Evolutionary conservation across 768 basidiomycete genomes (phyloP).

Genomic region (Artomyces pyxidatus): DNA sequence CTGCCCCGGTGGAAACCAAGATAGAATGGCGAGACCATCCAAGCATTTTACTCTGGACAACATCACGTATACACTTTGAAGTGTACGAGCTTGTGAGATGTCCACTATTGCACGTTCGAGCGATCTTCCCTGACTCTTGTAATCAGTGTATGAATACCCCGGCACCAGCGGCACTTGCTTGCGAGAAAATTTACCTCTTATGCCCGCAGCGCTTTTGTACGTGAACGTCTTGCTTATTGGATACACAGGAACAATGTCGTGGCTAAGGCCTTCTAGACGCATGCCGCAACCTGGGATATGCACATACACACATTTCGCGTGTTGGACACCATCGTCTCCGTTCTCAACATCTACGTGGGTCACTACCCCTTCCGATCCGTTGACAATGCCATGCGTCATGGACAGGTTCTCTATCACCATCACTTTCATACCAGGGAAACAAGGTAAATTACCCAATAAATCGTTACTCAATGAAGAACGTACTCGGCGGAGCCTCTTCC

Average conservation of each 20-base stretch:
- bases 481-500: not conserved
- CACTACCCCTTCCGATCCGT: not conserved
- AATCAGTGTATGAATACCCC: not conserved
- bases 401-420: not conserved
- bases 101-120: not conserved
- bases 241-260: not conserved
- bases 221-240: not conserved
- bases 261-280: not conserved
- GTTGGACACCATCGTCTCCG: not conserved
- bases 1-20: not conserved
- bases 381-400: not conserved
- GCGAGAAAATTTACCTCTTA: not conserved
- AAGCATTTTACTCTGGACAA: not conserved
- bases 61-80: not conserved
- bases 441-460: not conserved
- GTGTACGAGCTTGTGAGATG: not conserved
- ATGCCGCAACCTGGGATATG: not conserved
- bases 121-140: not conserved
- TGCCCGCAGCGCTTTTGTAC: not conserved
- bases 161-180: not conserved
- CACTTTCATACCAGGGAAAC: not conserved
- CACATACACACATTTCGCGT: not conserved
- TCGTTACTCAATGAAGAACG: not conserved
- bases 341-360: not conserved
- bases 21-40: not conserved